phyloP scores from a whole-genome alignment of 2,329 filamentous ascomycete genomes.

The Sarocladium kiliense region DNA sequence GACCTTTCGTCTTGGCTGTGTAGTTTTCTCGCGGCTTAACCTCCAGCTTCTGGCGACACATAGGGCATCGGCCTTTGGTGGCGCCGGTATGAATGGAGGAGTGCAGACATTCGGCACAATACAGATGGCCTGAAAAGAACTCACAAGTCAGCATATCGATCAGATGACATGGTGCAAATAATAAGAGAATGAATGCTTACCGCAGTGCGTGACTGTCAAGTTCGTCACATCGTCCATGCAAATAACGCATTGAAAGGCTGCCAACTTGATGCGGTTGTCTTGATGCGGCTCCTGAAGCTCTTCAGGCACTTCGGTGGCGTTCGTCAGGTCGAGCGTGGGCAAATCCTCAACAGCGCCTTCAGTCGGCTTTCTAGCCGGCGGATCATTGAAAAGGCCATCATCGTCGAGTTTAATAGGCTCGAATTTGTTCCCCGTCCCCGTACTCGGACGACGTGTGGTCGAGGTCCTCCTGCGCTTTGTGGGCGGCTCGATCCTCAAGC shows the following conservation, averaged over 20 bases:
- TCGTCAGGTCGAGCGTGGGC: conserved; percentile 14
- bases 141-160: conserved; percentile 12
- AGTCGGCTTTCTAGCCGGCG: not conserved
- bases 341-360: not conserved
- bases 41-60: conserved; percentile 57
- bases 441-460: conserved; percentile 5
- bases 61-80: conserved; percentile 55
- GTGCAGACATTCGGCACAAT: conserved; percentile 58
- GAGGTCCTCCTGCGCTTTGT: not conserved
- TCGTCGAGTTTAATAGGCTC: conserved; percentile 7
- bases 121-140: conserved; percentile 50
- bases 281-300: conserved; percentile 29
- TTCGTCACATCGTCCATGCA: conserved; percentile 58
- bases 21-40: conserved; percentile 36
- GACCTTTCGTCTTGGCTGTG: conserved; percentile 43
- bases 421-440: conserved; percentile 17
- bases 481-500: not conserved
- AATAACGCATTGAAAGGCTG: conserved; percentile 59
- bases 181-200: conserved; percentile 37
- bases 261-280: conserved; percentile 47
- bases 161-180: not conserved
- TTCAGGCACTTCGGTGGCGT: conserved; percentile 3
- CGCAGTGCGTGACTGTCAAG: conserved; percentile 61
- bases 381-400: conserved; percentile 9
- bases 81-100: conserved; percentile 52